Conservation (phyloP, 2,329 filamentous ascomycete genomes). For the Trichoderma brevicompactum region DNA sequence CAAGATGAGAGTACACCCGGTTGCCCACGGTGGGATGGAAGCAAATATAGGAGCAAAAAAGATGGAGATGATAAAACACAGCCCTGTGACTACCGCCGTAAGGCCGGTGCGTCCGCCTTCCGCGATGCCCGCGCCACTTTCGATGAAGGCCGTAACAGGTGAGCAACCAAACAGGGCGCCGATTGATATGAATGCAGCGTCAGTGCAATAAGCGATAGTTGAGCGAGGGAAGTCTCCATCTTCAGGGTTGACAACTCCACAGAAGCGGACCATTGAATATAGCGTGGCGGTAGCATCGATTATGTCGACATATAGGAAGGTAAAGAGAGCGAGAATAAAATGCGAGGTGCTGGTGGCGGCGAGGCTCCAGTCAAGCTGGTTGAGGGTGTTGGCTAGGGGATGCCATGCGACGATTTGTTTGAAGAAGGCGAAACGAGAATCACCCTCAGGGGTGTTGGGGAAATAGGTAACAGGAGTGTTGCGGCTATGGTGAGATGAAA, state of each 20-base stretch:
- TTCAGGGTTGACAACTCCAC: conserved; percentile 64
- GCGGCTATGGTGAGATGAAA: conserved; percentile 49
- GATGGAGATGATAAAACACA: conserved; percentile 72
- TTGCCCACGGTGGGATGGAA: conserved; percentile 78
- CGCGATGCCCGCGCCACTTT: conserved; percentile 75
- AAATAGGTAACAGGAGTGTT: conserved; percentile 74
- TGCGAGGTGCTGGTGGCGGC: conserved; percentile 57
- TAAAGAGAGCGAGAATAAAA: conserved; percentile 73
- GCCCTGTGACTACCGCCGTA: conserved; percentile 69
- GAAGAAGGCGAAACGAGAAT: conserved; percentile 72
- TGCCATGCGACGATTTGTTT: conserved; percentile 73
- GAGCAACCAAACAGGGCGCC: conserved; percentile 71
- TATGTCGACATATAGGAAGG: conserved; percentile 79
- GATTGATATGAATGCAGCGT: conserved; percentile 72
- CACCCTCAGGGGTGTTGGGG: conserved; percentile 65
- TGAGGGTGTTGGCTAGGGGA: conserved; percentile 66
- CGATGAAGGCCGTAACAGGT: conserved; percentile 75
- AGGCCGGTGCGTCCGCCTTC: conserved; percentile 75
- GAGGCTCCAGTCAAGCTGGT: conserved; percentile 69
- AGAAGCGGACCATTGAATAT: conserved; percentile 82
- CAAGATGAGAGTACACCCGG: conserved; percentile 72
- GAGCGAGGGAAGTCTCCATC: conserved; percentile 86
- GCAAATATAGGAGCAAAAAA: conserved; percentile 80
- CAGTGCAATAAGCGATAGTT: conserved; percentile 75
- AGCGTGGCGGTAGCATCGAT: conserved; percentile 78